Evolutionary conservation across 495 filamentous ascomycete genomes (phyloP).

Genomic region (Talaromyces adpressus): DNA sequence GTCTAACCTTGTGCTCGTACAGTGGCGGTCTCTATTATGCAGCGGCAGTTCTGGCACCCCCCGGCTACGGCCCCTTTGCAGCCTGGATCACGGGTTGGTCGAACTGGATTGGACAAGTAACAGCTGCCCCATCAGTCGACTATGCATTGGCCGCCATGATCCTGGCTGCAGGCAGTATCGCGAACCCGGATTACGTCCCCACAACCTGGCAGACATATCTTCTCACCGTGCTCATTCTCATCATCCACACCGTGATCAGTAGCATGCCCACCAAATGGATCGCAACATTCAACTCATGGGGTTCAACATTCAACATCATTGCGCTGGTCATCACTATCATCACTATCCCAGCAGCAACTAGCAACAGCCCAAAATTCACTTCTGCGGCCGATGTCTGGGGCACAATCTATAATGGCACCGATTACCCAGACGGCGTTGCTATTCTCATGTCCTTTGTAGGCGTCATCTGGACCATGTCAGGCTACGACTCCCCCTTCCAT

Average conservation of each 20-base stretch:
- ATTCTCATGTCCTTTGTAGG: constrained; percentile 70
- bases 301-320: constrained; percentile 68
- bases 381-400: constrained; percentile 60
- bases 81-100: constrained; percentile 73
- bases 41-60: constrained; percentile 69
- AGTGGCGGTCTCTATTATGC: constrained; percentile 77
- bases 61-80: constrained; percentile 66
- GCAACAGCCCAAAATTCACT: constrained; percentile 55
- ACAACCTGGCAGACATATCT: constrained; percentile 65
- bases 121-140: constrained; percentile 59
- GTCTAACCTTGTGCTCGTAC: constrained; percentile 6
- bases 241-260: constrained; percentile 64
- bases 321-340: constrained; percentile 62
- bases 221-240: constrained; percentile 60
- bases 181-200: constrained; percentile 57
- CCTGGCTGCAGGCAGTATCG: constrained; percentile 62
- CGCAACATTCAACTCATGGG: constrained; percentile 67
- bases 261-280: constrained; percentile 71
- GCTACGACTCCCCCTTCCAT: constrained; percentile 72
- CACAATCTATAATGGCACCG: constrained; percentile 61
- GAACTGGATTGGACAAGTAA: constrained; percentile 68
- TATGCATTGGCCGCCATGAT: constrained; percentile 64
- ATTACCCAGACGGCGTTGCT: constrained; percentile 63
- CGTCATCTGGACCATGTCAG: constrained; percentile 59
- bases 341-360: constrained; percentile 58